Evolutionary conservation across 306 rosid genomes (phyloP).

Genomic region (Ormosia emarginata): DNA sequence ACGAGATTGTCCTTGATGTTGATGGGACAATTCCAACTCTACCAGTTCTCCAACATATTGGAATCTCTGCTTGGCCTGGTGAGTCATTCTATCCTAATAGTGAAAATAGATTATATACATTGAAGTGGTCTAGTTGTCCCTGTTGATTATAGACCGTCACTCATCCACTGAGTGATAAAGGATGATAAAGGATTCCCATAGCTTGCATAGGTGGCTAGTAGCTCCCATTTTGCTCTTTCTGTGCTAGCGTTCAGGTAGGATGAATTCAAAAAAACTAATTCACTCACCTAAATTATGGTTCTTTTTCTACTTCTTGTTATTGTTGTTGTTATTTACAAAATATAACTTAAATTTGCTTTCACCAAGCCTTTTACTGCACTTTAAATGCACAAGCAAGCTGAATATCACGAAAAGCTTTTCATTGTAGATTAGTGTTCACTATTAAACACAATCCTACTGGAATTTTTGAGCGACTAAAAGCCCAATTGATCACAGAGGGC

Average conservation of each 20-base stretch:
- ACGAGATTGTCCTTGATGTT: constrained; percentile 78
- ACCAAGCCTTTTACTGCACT: not conserved
- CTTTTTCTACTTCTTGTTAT: not conserved
- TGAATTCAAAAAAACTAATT: not conserved
- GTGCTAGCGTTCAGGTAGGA: not conserved
- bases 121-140: not conserved
- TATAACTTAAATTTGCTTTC: not conserved
- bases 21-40: constrained; percentile 91
- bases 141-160: not conserved
- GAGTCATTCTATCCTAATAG: constrained; percentile 30
- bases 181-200: constrained; percentile 10
- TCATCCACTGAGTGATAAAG: not conserved
- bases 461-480: not conserved
- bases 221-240: not conserved
- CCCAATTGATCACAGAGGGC: not conserved
- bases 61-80: constrained; percentile 95
- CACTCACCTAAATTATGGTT: not conserved
- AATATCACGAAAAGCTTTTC: not conserved
- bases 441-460: not conserved
- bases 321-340: not conserved
- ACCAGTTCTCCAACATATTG: constrained; percentile 93
- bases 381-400: not conserved
- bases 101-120: not conserved
- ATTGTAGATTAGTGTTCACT: not conserved
- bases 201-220: constrained; percentile 2